These are phyloP conservation scores for Colletotrichum shisoi DNA, from an alignment of 2,329 filamentous ascomycete species.

Conservation along the genomic window DNA sequence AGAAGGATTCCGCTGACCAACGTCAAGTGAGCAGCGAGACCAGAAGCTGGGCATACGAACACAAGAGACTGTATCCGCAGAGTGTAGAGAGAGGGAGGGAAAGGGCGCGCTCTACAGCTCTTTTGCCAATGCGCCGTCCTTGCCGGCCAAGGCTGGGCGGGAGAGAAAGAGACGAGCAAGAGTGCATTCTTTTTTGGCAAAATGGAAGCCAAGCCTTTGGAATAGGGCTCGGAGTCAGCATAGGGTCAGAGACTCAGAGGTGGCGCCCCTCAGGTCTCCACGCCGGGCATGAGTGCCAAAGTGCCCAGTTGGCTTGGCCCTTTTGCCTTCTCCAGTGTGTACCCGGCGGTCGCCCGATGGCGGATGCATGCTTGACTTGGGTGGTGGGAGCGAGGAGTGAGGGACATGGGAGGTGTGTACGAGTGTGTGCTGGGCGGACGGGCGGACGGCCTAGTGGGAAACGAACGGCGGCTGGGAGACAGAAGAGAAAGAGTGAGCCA, in stretches of 20 bases:
- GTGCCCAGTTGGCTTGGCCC: neutral
- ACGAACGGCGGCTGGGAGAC: neutral
- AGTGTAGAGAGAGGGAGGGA: slow-evolving; percentile 2
- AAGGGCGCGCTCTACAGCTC: slow-evolving; percentile 2
- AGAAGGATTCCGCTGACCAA: slow-evolving; percentile 10
- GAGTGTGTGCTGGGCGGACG: neutral
- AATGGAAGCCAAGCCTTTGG: slow-evolving; percentile 35
- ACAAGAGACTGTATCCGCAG: too few relatives aligned
- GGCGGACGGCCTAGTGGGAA: neutral
- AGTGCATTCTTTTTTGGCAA: slow-evolving; percentile 31
- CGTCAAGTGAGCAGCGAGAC: slow-evolving; percentile 11
- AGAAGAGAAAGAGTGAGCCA: too few relatives aligned
- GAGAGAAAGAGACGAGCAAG: slow-evolving; percentile 23
- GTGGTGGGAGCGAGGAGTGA: neutral
- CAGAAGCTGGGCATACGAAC: neutral
- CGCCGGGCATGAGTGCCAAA: neutral
- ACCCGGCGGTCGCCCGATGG: neutral
- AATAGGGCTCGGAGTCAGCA: slow-evolving; percentile 1
- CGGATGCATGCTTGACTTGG: neutral
- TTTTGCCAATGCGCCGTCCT: slow-evolving; percentile 36
- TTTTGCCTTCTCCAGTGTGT: neutral
- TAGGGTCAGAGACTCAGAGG: slow-evolving; percentile 5
- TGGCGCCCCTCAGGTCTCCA: neutral
- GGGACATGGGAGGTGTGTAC: neutral
- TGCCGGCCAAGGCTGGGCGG: slow-evolving; percentile 38